Conservation (phyloP, 2,329 filamentous ascomycete genomes). For the Epichloe sylvatica region DNA sequence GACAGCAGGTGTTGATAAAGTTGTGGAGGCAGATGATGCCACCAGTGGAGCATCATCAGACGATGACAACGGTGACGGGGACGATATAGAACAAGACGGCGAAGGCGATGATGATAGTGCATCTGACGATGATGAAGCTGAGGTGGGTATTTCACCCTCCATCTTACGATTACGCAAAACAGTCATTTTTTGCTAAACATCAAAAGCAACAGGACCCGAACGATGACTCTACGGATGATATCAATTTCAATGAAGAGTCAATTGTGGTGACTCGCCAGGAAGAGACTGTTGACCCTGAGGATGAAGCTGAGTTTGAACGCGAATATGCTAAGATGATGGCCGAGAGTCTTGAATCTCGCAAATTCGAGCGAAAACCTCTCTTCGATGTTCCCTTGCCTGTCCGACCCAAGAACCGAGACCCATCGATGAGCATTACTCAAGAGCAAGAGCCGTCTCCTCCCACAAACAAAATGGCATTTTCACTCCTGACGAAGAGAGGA, state of each 20-base stretch:
- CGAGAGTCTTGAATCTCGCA: conserved; percentile 87
- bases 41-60: conserved; percentile 60
- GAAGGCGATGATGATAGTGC: conserved; percentile 48
- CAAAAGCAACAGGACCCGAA: conserved; percentile 30
- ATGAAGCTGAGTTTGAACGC: conserved; percentile 92
- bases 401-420: conserved; percentile 53
- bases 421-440: conserved; percentile 18
- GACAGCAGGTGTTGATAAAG: conserved; percentile 55
- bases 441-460: conserved; percentile 12
- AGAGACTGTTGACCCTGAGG: conserved; percentile 81
- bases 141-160: conserved; percentile 25
- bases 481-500: conserved; percentile 85
- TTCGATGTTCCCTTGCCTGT: conserved; percentile 98
- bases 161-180: background rate
- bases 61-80: conserved; percentile 56
- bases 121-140: conserved; percentile 44
- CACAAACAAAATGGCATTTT: conserved; percentile 77
- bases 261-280: conserved; percentile 87
- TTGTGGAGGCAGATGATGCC: conserved; percentile 56
- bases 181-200: background rate
- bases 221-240: conserved; percentile 37
- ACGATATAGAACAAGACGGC: conserved; percentile 48
- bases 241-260: conserved; percentile 67
- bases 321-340: conserved; percentile 98
- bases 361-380: conserved; percentile 84